A percentile compares a stretch with the other conserved stretches of the same genome.
Conservation (phyloP, 768 basidiomycete species). For the Auricularia sp. region DNA sequence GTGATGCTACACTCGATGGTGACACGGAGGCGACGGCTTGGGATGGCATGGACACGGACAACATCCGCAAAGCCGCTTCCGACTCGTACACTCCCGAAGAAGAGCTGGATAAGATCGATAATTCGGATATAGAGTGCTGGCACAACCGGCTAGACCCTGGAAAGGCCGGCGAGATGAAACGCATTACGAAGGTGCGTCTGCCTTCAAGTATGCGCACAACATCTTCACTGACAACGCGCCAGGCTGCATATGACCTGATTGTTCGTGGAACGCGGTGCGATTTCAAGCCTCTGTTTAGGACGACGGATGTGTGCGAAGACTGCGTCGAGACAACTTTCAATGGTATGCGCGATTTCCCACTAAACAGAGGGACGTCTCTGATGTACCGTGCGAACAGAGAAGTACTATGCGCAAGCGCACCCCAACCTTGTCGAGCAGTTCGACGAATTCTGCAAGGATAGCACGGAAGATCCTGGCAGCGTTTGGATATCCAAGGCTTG, state of each 20-base stretch:
- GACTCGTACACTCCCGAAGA: background rate
- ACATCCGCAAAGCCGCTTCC: conserved; percentile 6
- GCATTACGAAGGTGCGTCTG: conserved; percentile 43
- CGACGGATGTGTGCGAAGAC: conserved; percentile 45
- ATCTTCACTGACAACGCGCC: conserved; percentile 16
- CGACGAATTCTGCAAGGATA: conserved; percentile 39
- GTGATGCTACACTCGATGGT: background rate
- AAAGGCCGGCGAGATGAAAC: conserved; percentile 56
- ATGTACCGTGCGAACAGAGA: conserved; percentile 34
- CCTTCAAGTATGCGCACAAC: background rate
- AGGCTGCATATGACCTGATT: conserved; percentile 37
- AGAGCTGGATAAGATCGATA: conserved; percentile 9
- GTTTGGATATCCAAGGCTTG: conserved; percentile 75
- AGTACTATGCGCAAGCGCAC: conserved; percentile 59
- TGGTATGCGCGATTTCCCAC: conserved; percentile 30
- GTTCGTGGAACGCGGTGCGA: conserved; percentile 29
- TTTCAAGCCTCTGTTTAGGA: conserved; percentile 39
- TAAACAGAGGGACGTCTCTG: background rate
- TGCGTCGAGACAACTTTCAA: conserved; percentile 51
- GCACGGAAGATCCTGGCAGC: conserved; percentile 27
- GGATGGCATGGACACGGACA: background rate
- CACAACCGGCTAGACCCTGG: conserved; percentile 56
- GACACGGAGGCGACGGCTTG: background rate
- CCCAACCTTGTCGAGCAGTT: conserved; percentile 50
- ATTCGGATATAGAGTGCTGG: conserved; percentile 45